Percentiles rank a stretch among this genome's conserved stretches.
phyloP scores from a whole-genome alignment of 2,329 filamentous ascomycete species.

The Claviceps sp. region DNA sequence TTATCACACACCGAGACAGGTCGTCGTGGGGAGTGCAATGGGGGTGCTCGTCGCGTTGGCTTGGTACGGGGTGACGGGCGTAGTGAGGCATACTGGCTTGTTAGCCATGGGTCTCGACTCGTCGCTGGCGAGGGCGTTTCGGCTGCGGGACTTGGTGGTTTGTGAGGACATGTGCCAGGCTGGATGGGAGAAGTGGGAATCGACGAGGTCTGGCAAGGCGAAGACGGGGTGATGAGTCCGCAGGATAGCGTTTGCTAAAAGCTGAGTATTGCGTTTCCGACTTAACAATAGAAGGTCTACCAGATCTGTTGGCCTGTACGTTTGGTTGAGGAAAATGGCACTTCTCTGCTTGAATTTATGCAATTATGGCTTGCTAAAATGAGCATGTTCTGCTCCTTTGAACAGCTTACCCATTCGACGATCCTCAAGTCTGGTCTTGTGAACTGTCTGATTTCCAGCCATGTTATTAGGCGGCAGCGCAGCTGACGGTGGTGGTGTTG shows the following conservation, averaged over 20 bases:
- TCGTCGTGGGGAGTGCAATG: conserved; percentile 62
- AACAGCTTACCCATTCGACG: no score
- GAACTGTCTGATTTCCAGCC: no score
- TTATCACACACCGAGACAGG: conserved; percentile 84
- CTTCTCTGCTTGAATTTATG: no score
- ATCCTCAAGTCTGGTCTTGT: no score
- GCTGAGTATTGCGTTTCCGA: neutral
- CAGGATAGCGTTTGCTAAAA: no score
- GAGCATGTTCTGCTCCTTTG: no score
- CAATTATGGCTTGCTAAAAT: no score
- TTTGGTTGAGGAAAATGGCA: no score
- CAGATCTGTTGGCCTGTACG: no score
- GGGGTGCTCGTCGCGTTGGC: conserved; percentile 56
- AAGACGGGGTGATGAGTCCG: conserved; percentile 10
- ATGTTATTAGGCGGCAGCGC: no score
- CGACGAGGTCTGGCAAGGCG: conserved; percentile 22
- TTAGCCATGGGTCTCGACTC: conserved; percentile 60
- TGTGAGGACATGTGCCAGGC: conserved; percentile 82
- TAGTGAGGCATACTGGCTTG: conserved; percentile 53
- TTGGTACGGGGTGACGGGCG: conserved; percentile 68
- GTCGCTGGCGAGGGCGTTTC: conserved; percentile 48
- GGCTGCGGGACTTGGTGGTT: conserved; percentile 72
- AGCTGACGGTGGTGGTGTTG: no score
- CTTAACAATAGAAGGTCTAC: no score
- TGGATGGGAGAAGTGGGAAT: conserved; percentile 88